A percentile compares a stretch with the other conserved stretches of the same genome.
Conservation (phyloP, 331 rosid species). For the Rosa hybrid region DNA sequence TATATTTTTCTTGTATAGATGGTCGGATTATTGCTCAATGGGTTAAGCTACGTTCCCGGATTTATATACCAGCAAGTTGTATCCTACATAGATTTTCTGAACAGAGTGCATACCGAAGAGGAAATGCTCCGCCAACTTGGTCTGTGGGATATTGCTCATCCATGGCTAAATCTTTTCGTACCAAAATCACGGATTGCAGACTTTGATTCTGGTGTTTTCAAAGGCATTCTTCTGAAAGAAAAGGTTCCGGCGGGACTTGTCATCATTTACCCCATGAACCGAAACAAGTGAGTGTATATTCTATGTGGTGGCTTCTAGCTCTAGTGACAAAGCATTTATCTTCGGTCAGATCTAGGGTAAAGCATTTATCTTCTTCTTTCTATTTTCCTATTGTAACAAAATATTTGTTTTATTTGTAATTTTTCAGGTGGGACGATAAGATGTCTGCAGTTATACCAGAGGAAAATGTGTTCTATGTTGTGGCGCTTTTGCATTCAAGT, state of each 20-base stretch:
- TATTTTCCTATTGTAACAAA: too few species aligned
- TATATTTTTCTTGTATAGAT: conserved; percentile 23
- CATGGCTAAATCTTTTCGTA: conserved; percentile 82
- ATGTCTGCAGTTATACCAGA: conserved; percentile 68
- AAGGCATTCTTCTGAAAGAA: conserved; percentile 55
- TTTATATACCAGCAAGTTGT: conserved; percentile 59
- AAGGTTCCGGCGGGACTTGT: conserved; percentile 43
- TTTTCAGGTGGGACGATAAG: conserved; percentile 69
- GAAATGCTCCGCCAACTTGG: conserved; percentile 43
- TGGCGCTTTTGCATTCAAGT: conserved; percentile 47
- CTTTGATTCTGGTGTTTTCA: conserved; percentile 63
- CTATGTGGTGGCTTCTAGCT: not conserved
- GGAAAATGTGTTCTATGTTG: conserved; percentile 61
- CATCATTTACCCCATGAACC: conserved; percentile 59
- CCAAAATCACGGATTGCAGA: conserved; percentile 65
- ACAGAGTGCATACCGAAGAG: conserved; percentile 66
- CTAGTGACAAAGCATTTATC: not conserved
- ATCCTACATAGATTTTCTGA: conserved; percentile 54
- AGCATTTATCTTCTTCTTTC: not conserved
- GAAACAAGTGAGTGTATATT: conserved; percentile 46
- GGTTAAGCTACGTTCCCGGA: conserved; percentile 40
- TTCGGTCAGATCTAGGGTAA: not conserved
- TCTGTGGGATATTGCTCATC: conserved; percentile 81
- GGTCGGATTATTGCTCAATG: conserved; percentile 28
- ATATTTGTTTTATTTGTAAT: not conserved